phyloP scores from a whole-genome alignment of 2,329 filamentous ascomycete species.

The Cladophialophora exuberans region DNA sequence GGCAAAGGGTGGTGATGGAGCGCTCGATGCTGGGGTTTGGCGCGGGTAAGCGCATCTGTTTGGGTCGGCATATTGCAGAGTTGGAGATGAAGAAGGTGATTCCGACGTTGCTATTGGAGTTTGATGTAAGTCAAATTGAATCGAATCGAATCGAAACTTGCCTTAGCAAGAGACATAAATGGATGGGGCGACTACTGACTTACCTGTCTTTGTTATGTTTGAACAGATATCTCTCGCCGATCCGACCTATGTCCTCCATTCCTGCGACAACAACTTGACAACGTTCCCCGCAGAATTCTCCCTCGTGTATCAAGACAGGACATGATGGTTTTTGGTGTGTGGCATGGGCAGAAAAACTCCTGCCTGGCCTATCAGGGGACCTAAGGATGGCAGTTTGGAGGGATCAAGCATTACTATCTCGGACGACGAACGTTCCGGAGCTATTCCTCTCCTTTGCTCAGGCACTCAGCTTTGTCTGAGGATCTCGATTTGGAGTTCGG shows the following conservation, averaged over 20 bases:
- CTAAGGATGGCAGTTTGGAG: too few relatives aligned
- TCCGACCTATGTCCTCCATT: slow-evolving; percentile 3
- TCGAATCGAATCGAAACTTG: too few relatives aligned
- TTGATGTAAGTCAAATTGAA: slow-evolving; percentile 30
- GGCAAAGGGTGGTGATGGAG: slow-evolving; percentile 17
- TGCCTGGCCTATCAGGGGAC: too few relatives aligned
- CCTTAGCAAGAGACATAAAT: background rate
- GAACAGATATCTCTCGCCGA: slow-evolving; percentile 12
- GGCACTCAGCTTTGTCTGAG: too few relatives aligned
- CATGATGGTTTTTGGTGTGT: too few relatives aligned
- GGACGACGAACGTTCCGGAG: too few relatives aligned
- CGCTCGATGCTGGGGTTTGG: slow-evolving; percentile 49
- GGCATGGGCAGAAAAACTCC: too few relatives aligned
- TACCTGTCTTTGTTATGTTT: background rate
- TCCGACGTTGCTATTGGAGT: slow-evolving; percentile 30
- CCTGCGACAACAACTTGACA: slow-evolving; percentile 8
- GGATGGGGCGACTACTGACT: background rate
- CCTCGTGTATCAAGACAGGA: slow-evolving; percentile 2
- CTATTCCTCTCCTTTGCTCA: too few relatives aligned
- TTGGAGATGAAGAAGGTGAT: slow-evolving; percentile 35
- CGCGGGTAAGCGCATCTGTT: slow-evolving; percentile 21
- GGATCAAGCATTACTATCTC: too few relatives aligned
- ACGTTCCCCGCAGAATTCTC: slow-evolving; percentile 9
- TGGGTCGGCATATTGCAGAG: slow-evolving; percentile 28
- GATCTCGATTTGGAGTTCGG: too few relatives aligned